phyloP scores from a whole-genome alignment of 805 yeast genomes.

The Myxozyma sirexii region DNA sequence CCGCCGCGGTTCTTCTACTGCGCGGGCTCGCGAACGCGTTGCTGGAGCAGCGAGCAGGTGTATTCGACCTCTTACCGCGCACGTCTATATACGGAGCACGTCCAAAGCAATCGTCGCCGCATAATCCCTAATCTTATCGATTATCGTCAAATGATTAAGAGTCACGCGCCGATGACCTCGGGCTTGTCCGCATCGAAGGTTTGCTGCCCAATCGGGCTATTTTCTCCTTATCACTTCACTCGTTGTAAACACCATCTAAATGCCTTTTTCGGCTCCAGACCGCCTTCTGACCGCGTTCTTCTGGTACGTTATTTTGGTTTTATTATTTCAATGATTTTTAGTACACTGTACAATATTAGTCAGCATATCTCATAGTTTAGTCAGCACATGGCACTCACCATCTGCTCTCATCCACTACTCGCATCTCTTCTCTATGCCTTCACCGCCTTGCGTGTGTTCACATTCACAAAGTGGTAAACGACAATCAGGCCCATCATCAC shows the following conservation, averaged over 20 bases:
- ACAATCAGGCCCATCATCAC: constrained; percentile 70
- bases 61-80: too few relatives aligned
- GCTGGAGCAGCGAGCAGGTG: too few relatives aligned
- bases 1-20: too few relatives aligned
- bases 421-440: neutral
- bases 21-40: too few relatives aligned
- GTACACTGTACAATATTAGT: neutral
- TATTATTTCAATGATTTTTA: too few relatives aligned
- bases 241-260: neutral
- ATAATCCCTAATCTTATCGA: too few relatives aligned
- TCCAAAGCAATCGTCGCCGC: too few relatives aligned
- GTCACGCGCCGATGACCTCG: too few relatives aligned
- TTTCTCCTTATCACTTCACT: neutral
- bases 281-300: too few relatives aligned
- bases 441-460: constrained; percentile 17
- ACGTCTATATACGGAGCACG: too few relatives aligned
- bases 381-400: neutral
- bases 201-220: neutral
- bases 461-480: constrained; percentile 59
- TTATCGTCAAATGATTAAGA: too few relatives aligned
- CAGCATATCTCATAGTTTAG: neutral
- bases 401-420: neutral
- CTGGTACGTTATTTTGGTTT: too few relatives aligned
- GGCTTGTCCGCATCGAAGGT: neutral
- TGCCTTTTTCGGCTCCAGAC: neutral